These are phyloP conservation scores for Citrullus colocynthis DNA, from an alignment of 306 rosid species.

Conservation along the genomic window DNA sequence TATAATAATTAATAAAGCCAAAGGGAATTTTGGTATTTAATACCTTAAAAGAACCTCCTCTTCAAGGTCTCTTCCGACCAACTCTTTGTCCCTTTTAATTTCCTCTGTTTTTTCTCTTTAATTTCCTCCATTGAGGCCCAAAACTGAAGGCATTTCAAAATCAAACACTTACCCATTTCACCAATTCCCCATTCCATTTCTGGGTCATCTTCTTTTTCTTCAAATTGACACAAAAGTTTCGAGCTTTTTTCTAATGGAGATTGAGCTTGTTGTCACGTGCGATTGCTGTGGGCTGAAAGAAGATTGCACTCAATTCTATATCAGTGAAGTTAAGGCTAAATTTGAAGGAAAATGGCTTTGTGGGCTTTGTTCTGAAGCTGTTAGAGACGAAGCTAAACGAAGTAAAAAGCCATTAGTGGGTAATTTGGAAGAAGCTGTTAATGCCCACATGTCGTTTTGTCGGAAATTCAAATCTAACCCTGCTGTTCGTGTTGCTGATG, in stretches of 20 bases:
- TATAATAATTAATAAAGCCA: not conserved
- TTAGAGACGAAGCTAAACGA: slow-evolving; percentile 66
- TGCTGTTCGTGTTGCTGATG: slow-evolving; percentile 81
- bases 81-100: slow-evolving; percentile 47
- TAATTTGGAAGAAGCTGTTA: slow-evolving; percentile 75
- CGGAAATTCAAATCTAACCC: slow-evolving; percentile 83
- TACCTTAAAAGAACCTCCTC: slow-evolving; percentile 30
- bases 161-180: not conserved
- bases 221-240: not conserved
- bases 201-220: not conserved
- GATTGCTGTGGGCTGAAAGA: slow-evolving; percentile 95
- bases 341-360: slow-evolving; percentile 93
- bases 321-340: slow-evolving; percentile 50
- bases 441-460: slow-evolving; percentile 96
- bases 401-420: slow-evolving; percentile 34
- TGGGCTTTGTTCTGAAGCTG: slow-evolving; percentile 98
- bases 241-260: slow-evolving; percentile 41
- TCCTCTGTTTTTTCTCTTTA: not conserved
- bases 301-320: slow-evolving; percentile 86
- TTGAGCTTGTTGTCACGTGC: slow-evolving; percentile 74
- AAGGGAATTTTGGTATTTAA: slow-evolving; percentile 19
- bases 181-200: not conserved
- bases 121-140: not conserved
- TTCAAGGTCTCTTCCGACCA: slow-evolving; percentile 50
- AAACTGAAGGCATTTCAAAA: not conserved